phyloP scores from a whole-genome alignment of 495 filamentous ascomycete species.

The Lasiosphaeria ovina region DNA sequence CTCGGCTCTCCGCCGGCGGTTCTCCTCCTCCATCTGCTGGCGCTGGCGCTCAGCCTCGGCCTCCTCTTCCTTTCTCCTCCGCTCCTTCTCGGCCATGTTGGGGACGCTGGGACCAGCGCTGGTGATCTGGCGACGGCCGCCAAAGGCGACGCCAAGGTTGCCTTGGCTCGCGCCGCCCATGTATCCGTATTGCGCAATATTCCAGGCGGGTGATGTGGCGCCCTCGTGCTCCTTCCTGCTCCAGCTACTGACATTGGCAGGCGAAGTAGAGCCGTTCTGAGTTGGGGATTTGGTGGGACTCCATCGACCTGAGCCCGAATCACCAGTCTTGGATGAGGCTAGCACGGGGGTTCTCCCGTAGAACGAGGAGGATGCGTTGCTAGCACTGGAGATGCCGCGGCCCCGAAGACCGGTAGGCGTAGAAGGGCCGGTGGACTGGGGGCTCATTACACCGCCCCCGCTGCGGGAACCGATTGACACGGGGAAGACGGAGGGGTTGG shows the following conservation, averaged over 20 bases:
- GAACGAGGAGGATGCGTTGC: slow-evolving; percentile 59
- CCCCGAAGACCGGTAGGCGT: slow-evolving; percentile 50
- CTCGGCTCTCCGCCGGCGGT: slow-evolving; percentile 58
- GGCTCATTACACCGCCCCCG: slow-evolving; percentile 56
- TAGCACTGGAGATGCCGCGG: slow-evolving; percentile 66
- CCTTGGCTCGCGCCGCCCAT: slow-evolving; percentile 97
- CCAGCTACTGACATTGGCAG: slow-evolving; percentile 74
- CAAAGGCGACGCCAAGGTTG: slow-evolving; percentile 90
- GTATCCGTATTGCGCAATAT: slow-evolving; percentile 97
- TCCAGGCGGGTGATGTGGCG: slow-evolving; percentile 87
- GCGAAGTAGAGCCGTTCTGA: slow-evolving; percentile 36
- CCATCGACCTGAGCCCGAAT: slow-evolving; percentile 52
- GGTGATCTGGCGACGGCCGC: slow-evolving; percentile 89
- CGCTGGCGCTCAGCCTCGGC: slow-evolving; percentile 58
- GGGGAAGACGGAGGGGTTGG: slow-evolving; percentile 71
- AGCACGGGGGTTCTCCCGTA: slow-evolving; percentile 41
- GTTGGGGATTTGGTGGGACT: slow-evolving; percentile 61
- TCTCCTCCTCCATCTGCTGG: slow-evolving; percentile 63
- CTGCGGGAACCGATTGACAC: slow-evolving; percentile 68
- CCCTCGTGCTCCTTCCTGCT: slow-evolving; percentile 80
- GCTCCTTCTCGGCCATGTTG: slow-evolving; percentile 59
- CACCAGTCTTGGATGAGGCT: slow-evolving; percentile 45
- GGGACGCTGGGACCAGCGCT: slow-evolving; percentile 75
- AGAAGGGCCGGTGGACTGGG: slow-evolving; percentile 61
- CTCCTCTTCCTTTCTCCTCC: slow-evolving; percentile 50